Base-by-base conservation (phyloP, 192 early-diverging fungal species). In the Backusella morwellensis region DNA sequence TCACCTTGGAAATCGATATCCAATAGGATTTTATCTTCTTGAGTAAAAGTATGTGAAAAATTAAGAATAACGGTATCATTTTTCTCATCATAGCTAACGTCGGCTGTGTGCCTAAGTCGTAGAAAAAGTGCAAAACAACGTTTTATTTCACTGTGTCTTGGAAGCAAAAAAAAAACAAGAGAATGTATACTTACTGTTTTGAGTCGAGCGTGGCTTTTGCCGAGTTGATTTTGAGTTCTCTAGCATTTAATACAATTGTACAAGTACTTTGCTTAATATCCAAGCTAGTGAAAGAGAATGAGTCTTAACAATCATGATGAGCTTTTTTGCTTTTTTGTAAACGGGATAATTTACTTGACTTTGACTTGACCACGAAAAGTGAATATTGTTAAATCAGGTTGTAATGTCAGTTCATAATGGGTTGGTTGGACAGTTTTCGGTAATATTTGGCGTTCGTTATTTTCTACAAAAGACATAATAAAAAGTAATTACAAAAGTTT, bases 371-470 rank as follows among this genome's bases (percentile, higher is more conserved):
- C 97, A 23, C 86, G 80, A 80, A 95, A 97, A 6, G 87, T 88
- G 72, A 96, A 95, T 35, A 86, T 83, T n/a, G 88, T 89, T 59
- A 98, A 85, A 81, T 96, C 88, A 1, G 97, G 95, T n/a, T 91
- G 92, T 17, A 98, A 79, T 8, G 86, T 84, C 47, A 98, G 83
- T 77, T 88, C 88, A 86, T 98, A 98, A 81, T 97, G 93, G 35
- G 86, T 80, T 14, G 97, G 97, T 50, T 86, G 90, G 54, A 96
- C 93, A 77, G 89, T 95, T 68, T 89, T 92, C 44, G 97, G 95
- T 36, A 98, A 89, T 52, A 97, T 88, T 80, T 96, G 91, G 34
- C 78, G 59, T 12, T 75, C 72, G 34, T 35, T 32, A 17, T 19
- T 52, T 17, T 74, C 34, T n/a, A 47, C 50, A 59, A 19, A 35